A percentile compares a stretch with the other conserved stretches of the same genome.
Conservation (phyloP, 805 yeast genomes). For the Ogataea pini region DNA sequence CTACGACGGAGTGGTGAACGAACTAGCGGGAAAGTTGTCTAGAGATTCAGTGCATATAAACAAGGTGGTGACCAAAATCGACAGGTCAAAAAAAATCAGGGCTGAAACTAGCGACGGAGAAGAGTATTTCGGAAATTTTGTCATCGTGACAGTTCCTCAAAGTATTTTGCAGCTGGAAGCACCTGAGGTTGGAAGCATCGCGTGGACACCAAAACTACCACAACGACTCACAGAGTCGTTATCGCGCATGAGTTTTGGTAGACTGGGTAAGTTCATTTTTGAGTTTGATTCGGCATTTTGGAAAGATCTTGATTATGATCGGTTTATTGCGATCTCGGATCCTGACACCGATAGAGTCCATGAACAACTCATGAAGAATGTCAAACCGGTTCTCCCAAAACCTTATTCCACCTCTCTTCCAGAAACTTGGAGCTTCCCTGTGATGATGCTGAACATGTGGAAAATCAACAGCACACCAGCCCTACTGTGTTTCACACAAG, state of each 20-base stretch:
- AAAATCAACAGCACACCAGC: conserved; percentile 50
- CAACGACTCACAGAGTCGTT: conserved; percentile 44
- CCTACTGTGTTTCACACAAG: conserved; percentile 67
- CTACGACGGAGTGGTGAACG: conserved; percentile 52
- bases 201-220: conserved; percentile 60
- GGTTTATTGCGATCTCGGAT: conserved; percentile 47
- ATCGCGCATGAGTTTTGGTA: conserved; percentile 56
- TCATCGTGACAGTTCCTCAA: conserved; percentile 77
- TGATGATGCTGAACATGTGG: conserved; percentile 60
- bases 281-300: conserved; percentile 68
- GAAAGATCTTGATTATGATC: conserved; percentile 49
- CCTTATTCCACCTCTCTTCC: conserved; percentile 29
- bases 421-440: conserved; percentile 58
- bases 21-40: conserved; percentile 44
- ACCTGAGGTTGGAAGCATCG: conserved; percentile 46
- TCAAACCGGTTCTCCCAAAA: neutral
- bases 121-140: conserved; percentile 48
- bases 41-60: conserved; percentile 39
- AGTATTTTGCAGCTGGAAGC: conserved; percentile 54
- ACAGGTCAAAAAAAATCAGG: conserved; percentile 29
- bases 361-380: neutral
- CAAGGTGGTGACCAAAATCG: conserved; percentile 44
- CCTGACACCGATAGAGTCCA: conserved; percentile 25
- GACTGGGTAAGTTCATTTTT: conserved; percentile 70
- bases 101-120: conserved; percentile 39